Base-by-base conservation (phyloP, 495 filamentous ascomycete species). In the Annulohypoxylon stygium region DNA sequence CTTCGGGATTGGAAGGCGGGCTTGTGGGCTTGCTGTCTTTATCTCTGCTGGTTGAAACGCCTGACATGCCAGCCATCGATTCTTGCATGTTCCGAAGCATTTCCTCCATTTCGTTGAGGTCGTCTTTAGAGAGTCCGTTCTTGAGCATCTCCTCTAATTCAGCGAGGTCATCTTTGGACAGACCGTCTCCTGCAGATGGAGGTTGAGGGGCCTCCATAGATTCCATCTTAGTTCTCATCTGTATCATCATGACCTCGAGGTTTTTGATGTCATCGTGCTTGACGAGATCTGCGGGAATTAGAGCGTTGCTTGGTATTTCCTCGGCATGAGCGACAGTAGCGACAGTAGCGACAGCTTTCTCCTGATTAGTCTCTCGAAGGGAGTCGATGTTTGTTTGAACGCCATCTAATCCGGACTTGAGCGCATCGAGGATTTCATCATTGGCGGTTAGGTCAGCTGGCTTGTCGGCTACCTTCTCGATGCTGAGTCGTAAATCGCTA, bases 181-280 rank as follows among this genome's bases (percentile, higher is more conserved):
- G 61, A 2, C 81, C 75, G 1, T 83, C 78, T 2, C 74, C 69
- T 0, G 67, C 23, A 12, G 83, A 75, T 25, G 84, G 79, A 9
- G 86, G 84, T 8, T 55, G 69, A 30, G 88, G 84, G 45, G 89
- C 86, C 67, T 96, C 91, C 61, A 97, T 88, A 3, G 92, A 86
- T 67, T 97, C 93, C 41, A 98, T 88, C 81, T 97, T 97, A 75
- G 88, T 88, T 54, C 92, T 88, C 1, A 98, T 85, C 76, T 97
- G 90, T 61, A 90, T 90, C 65, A 97, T 93, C 63, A 97, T 83
- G 37, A 88, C 81, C 73, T 97, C 94, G 14, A 98, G 87, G 55
- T 92, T 91, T 75, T 95, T 93, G 55, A 97, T 90, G 63, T 95
- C 93, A 65, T 90, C 88, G 9, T 86, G 85, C 61, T 89, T 88